Conservation (phyloP, 306 rosid genomes). For the Cucumis hystrix region DNA sequence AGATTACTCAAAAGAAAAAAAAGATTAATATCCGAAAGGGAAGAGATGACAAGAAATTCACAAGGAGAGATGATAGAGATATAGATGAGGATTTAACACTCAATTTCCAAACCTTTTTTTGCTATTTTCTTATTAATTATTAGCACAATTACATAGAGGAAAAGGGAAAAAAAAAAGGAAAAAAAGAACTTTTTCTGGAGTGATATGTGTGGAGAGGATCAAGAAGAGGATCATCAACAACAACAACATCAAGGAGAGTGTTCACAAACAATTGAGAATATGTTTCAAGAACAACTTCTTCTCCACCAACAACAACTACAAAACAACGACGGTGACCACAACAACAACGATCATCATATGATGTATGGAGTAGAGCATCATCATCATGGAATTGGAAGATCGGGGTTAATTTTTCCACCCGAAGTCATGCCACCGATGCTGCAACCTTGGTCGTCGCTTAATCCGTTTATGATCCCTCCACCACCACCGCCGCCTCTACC, state of each 20-base stretch:
- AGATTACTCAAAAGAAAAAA: constrained; percentile 16
- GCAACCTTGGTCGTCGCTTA: constrained; percentile 41
- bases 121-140: no score
- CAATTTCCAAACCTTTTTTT: neutral
- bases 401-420: constrained; percentile 32
- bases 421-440: constrained; percentile 33
- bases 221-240: neutral
- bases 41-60: constrained; percentile 5
- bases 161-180: no score
- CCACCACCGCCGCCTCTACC: constrained; percentile 1
- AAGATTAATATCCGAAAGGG: constrained; percentile 8
- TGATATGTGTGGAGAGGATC: constrained; percentile 4
- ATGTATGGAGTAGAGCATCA: constrained; percentile 14
- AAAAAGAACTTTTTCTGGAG: neutral
- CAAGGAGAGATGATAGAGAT: neutral
- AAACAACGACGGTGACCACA: constrained; percentile 11
- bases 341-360: neutral
- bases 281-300: constrained; percentile 20
- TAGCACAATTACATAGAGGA: no score
- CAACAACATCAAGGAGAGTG: constrained; percentile 3
- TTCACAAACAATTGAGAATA: constrained; percentile 9
- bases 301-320: constrained; percentile 28
- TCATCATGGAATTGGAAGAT: constrained; percentile 13
- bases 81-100: neutral
- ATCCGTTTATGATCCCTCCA: constrained; percentile 45